phyloP scores from a whole-genome alignment of 768 basidiomycete species.

The Lactarius sanguifluus region DNA sequence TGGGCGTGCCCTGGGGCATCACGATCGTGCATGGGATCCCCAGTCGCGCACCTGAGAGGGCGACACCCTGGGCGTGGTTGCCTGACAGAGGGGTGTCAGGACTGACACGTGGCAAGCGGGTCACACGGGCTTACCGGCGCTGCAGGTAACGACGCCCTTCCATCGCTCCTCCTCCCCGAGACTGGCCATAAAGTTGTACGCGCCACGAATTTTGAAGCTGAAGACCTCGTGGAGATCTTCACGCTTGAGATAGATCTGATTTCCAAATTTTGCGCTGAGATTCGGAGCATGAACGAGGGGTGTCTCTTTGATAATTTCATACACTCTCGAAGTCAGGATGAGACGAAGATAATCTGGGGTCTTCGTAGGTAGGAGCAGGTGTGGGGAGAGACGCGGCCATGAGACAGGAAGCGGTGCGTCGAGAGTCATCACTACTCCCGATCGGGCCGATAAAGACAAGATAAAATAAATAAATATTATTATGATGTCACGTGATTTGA shows the following conservation, averaged over 20 bases:
- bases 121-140: conserved; percentile 72
- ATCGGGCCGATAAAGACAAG: background rate
- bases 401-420: conserved; percentile 67
- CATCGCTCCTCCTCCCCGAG: conserved; percentile 86
- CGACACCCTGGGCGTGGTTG: conserved; percentile 98
- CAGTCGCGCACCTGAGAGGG: conserved; percentile 85
- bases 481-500: conserved; percentile 18
- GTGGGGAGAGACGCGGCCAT: conserved; percentile 67
- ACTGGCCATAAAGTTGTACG: conserved; percentile 97
- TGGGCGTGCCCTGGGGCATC: conserved; percentile 93
- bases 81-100: conserved; percentile 48
- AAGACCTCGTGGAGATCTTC: conserved; percentile 98
- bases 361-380: conserved; percentile 61
- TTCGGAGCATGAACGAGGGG: conserved; percentile 86
- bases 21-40: conserved; percentile 97
- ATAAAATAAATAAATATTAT: background rate
- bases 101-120: conserved; percentile 8
- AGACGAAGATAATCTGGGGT: conserved; percentile 87
- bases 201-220: conserved; percentile 97
- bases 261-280: conserved; percentile 84
- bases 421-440: conserved; percentile 44
- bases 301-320: conserved; percentile 85
- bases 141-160: conserved; percentile 98
- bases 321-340: conserved; percentile 87
- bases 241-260: conserved; percentile 93